Evolutionary conservation across 2,329 filamentous ascomycete genomes (phyloP).

Genomic region (Sclerotinia spermophila): DNA sequence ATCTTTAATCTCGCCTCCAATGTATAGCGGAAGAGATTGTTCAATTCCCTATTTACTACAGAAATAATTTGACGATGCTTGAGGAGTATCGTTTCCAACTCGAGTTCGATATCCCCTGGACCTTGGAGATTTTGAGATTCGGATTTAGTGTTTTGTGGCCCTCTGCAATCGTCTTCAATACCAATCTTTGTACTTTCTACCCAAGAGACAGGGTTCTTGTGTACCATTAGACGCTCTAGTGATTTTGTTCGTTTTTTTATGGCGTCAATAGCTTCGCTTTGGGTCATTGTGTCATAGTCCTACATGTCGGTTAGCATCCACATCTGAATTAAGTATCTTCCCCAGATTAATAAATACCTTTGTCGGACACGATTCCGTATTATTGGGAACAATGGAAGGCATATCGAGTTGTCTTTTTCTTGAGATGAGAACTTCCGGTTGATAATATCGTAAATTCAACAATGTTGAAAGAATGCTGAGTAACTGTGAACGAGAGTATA

Average conservation of each 20-base stretch:
- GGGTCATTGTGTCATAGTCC: neutral
- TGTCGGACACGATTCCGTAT: neutral
- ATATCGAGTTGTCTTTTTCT: neutral
- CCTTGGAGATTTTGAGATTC: neutral
- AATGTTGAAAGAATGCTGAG: too few relatives aligned
- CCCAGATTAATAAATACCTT: neutral
- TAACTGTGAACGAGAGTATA: neutral
- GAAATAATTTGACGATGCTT: constrained; percentile 3
- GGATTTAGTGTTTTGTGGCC: too few relatives aligned
- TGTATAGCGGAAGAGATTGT: constrained; percentile 5
- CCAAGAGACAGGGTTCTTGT: neutral
- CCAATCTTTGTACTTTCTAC: neutral
- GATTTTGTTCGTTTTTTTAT: neutral
- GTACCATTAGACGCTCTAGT: neutral
- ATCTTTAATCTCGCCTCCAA: neutral
- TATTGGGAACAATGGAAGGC: neutral
- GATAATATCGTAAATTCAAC: accelerated
- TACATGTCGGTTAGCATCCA: neutral
- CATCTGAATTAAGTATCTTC: neutral
- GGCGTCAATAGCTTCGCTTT: neutral
- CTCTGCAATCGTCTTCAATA: neutral
- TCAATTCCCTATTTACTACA: neutral
- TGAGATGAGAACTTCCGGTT: neutral
- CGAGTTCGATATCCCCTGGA: neutral
- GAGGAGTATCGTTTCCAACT: neutral